These are phyloP conservation scores for Sideroxylon spinosum DNA, from an alignment of 179 eudicot genomes.

Conservation along the genomic window DNA sequence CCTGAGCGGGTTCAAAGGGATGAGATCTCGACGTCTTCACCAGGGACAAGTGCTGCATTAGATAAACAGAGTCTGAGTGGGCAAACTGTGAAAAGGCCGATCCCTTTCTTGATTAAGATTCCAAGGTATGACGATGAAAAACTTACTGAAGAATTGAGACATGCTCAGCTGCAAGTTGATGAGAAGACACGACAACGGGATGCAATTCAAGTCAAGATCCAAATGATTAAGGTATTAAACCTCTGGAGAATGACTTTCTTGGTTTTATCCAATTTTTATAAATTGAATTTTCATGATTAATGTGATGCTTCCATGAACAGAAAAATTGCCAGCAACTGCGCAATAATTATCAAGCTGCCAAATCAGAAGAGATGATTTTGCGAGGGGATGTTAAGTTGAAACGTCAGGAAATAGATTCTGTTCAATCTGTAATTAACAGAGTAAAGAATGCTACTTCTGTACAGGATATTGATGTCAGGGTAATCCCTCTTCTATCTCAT, in stretches of 20 bases:
- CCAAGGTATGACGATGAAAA: constrained; percentile 74
- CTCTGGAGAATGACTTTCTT: no score
- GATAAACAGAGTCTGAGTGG: constrained; percentile 28
- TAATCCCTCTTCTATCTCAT: constrained; percentile 19
- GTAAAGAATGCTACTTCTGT: constrained; percentile 73
- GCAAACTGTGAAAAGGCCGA: constrained; percentile 50
- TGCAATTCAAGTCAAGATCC: constrained; percentile 43
- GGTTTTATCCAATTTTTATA: no score
- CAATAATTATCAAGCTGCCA: constrained; percentile 39
- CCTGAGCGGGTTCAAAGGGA: constrained; percentile 20
- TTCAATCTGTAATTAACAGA: constrained; percentile 48
- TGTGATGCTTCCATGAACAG: constrained; percentile 37
- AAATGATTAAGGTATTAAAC: constrained; percentile 42
- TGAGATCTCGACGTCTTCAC: constrained; percentile 28
- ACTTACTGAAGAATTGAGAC: constrained; percentile 45
- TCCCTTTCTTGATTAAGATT: constrained; percentile 60
- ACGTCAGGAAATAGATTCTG: constrained; percentile 61
- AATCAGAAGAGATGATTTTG: constrained; percentile 50
- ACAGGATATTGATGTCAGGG: constrained; percentile 64
- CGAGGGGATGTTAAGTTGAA: constrained; percentile 43
- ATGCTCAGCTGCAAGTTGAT: constrained; percentile 42
- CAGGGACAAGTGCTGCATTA: constrained; percentile 26
- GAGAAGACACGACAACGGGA: constrained; percentile 69
- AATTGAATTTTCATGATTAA: no score
- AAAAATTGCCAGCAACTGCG: constrained; percentile 30